phyloP scores from a whole-genome alignment of 2,329 filamentous ascomycete species.

The Macrophomina phaseolina region DNA sequence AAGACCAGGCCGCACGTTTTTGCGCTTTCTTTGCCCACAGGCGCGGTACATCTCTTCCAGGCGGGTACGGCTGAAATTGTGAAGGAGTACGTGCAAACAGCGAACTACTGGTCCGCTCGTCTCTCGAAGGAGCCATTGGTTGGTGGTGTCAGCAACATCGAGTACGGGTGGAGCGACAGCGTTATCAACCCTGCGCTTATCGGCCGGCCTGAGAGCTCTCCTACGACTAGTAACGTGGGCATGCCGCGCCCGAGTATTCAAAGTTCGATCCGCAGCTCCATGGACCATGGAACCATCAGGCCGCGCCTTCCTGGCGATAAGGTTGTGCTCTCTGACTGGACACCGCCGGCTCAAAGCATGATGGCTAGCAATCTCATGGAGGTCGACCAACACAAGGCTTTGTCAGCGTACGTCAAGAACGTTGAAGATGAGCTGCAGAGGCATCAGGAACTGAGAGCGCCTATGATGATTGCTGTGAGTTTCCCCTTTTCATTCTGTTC shows the following conservation, averaged over 20 bases:
- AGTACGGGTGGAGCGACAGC: constrained; percentile 93
- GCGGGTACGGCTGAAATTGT: constrained; percentile 94
- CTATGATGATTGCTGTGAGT: constrained; percentile 79
- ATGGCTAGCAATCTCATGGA: constrained; percentile 80
- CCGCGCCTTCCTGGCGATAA: constrained; percentile 82
- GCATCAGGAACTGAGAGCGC: constrained; percentile 86
- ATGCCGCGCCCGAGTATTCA: constrained; percentile 63
- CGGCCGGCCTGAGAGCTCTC: constrained; percentile 48
- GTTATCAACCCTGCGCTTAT: constrained; percentile 66
- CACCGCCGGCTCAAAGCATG: constrained; percentile 87
- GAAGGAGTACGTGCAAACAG: constrained; percentile 89
- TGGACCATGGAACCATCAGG: constrained; percentile 63
- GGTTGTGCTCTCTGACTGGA: constrained; percentile 85
- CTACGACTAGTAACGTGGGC: constrained; percentile 43
- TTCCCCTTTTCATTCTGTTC: background rate
- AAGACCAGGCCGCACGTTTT: constrained; percentile 90
- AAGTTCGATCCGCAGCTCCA: constrained; percentile 65
- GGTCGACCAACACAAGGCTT: constrained; percentile 76
- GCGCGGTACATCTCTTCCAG: constrained; percentile 97
- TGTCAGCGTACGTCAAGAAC: constrained; percentile 79
- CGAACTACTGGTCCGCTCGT: constrained; percentile 97
- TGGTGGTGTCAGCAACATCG: constrained; percentile 93
- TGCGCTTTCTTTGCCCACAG: constrained; percentile 88
- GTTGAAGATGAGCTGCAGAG: constrained; percentile 84
- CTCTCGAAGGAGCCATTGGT: constrained; percentile 91